A percentile compares a stretch with the other conserved stretches of the same genome.
Evolutionary conservation across 371 early-diverging fungal species (phyloP).

Genomic region (Nematocida ausubeli): DNA sequence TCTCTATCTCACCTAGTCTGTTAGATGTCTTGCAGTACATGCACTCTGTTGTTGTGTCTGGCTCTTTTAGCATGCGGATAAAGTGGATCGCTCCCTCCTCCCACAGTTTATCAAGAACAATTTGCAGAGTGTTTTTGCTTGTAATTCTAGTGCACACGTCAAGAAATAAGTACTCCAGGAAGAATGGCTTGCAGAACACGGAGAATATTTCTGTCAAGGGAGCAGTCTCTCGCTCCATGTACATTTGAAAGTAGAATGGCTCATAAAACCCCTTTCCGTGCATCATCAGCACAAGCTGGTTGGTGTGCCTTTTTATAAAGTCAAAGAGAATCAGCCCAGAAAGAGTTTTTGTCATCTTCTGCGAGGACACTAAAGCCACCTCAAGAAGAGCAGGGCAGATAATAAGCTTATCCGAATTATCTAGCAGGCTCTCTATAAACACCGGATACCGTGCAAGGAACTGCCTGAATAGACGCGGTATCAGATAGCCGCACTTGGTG

Average conservation of each 20-base stretch:
- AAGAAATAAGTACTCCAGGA: conserved; percentile 39
- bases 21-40: conserved; percentile 1
- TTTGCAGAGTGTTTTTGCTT: neutral
- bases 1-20: neutral
- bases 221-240: conserved; percentile 41
- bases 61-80: neutral
- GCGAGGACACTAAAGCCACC: conserved; percentile 11
- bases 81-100: neutral
- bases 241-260: conserved; percentile 49
- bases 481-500: conserved; percentile 40
- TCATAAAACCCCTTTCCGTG: conserved; percentile 39
- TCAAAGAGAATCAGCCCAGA: conserved; percentile 33
- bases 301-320: conserved; percentile 20
- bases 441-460: conserved; percentile 31
- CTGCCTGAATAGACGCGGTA: conserved; percentile 25
- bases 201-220: neutral
- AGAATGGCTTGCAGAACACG: conserved; percentile 14
- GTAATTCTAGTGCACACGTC: conserved; percentile 40
- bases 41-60: neutral
- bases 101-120: conserved; percentile 17
- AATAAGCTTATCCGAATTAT: conserved; percentile 42
- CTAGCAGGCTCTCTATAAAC: conserved; percentile 32
- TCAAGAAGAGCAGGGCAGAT: conserved; percentile 39
- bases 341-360: neutral
- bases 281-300: neutral